Evolutionary conservation across 495 filamentous ascomycete genomes (phyloP), one percentile per base, ranked within the genome.

Genomic region (Penicillium herquei): DNA sequence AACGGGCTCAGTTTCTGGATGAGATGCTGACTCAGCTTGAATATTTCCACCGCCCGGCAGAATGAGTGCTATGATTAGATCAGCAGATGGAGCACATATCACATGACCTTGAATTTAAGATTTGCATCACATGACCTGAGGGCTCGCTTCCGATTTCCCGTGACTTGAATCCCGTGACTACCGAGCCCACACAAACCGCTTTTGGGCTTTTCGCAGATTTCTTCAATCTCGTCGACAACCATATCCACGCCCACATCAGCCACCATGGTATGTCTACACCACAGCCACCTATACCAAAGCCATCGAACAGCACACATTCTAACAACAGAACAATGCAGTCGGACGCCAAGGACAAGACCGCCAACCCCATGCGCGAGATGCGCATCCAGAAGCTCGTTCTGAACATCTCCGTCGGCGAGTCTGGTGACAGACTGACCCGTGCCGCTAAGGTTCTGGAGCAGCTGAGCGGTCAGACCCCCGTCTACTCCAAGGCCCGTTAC

Each of bases 401-500:
- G 73, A 99, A 99, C 87, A 99, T 99, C 84, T 96, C 88, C 56
- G 95, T 99, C 75, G 95, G 95, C 80, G 95, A 99, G 84, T 98
- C 95, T 85, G 95, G 95, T 87, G 95, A 99, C 79, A 96, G 95
- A 87, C 87, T 99, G 72, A 99, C 95, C 67, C 89, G 95, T 84
- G 95, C 95, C 69, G 95, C 95, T 70, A 99, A 99, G 85, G 95
- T 99, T 87, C 84, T 99, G 63, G 95, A 99, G 81, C 95, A 99
- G 85, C 84, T 99, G 73, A 89, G 84, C 75, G 95, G 95, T 90
- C 95, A 99, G 84, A 99, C 95, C 69, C 95, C 95, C 54, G 95
- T 99, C 78, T 99, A 99, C 90, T 92, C 88, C 89, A 99, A 99
- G 87, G 95, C 95, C 76, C 91, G 95, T 71, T 99, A 98, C 87